Percentiles rank a stretch among this genome's conserved stretches.
These are phyloP conservation scores for Debaryomyces udenii DNA, from an alignment of 1,139 yeast genomes.

Conservation along the genomic window DNA sequence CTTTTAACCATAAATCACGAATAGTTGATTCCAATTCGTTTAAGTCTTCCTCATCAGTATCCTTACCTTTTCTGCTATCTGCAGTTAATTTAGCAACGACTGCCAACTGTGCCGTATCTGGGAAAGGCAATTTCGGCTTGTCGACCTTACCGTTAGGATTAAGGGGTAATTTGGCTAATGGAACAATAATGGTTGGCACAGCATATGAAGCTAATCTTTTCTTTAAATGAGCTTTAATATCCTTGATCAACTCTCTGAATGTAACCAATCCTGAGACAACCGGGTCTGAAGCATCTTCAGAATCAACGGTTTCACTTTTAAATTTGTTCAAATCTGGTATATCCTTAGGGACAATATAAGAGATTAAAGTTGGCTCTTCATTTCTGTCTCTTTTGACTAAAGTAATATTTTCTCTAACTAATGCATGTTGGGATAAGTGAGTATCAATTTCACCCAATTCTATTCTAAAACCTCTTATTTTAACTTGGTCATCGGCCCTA, in stretches of 20 bases:
- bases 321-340: slow-evolving; percentile 57
- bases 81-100: slow-evolving; percentile 60
- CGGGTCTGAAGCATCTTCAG: slow-evolving; percentile 56
- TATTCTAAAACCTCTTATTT: slow-evolving; percentile 97
- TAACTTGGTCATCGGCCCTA: slow-evolving; percentile 98
- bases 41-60: slow-evolving; percentile 52
- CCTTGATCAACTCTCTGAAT: slow-evolving; percentile 76
- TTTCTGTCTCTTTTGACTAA: slow-evolving; percentile 91
- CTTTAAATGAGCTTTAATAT: slow-evolving; percentile 78
- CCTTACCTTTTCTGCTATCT: slow-evolving; percentile 22
- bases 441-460: slow-evolving; percentile 98
- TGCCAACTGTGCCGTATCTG: slow-evolving; percentile 81
- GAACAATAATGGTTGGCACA: slow-evolving; percentile 88
- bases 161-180: slow-evolving; percentile 81
- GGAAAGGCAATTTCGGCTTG: slow-evolving; percentile 95
- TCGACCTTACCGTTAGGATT: slow-evolving; percentile 99
- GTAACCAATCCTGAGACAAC: slow-evolving; percentile 78
- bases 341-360: slow-evolving; percentile 87
- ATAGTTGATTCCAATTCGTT: slow-evolving; percentile 67
- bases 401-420: slow-evolving; percentile 89
- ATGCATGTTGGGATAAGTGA: slow-evolving; percentile 88
- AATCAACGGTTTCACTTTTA: slow-evolving; percentile 43
- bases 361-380: slow-evolving; percentile 87
- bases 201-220: slow-evolving; percentile 92
- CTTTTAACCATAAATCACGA: slow-evolving; percentile 80